A percentile compares a stretch with the other conserved stretches of the same genome.
Conservation (phyloP, 345 rosid genomes). For the Pugionium dolabratum region DNA sequence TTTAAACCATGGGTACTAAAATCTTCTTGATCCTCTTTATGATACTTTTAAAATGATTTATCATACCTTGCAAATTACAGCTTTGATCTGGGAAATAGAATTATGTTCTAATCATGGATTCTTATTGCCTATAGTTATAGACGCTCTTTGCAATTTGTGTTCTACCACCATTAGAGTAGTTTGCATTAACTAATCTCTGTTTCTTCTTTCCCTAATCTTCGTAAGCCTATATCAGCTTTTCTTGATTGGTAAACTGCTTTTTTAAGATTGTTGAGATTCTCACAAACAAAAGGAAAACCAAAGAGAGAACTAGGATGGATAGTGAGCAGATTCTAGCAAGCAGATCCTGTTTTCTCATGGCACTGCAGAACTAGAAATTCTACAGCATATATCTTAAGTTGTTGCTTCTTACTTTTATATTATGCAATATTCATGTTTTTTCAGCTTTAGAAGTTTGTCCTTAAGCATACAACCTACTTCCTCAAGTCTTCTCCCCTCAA, state of each 20-base stretch:
- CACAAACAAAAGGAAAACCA: not conserved
- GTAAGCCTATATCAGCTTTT: not conserved
- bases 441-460: not conserved
- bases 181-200: not conserved
- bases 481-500: not conserved
- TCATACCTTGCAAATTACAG: not conserved
- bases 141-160: too few species aligned
- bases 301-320: not conserved
- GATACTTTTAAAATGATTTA: not conserved
- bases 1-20: slow-evolving; percentile 50
- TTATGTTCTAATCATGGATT: not conserved
- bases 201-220: not conserved
- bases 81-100: slow-evolving; percentile 2
- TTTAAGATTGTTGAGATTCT: not conserved
- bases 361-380: not conserved
- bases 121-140: not conserved
- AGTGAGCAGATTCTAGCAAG: too few species aligned
- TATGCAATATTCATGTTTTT: not conserved
- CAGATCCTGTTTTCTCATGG: not conserved
- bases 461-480: not conserved
- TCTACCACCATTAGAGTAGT: not conserved
- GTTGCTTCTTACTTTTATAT: slow-evolving; percentile 1
- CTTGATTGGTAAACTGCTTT: not conserved
- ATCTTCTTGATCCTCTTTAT: not conserved
- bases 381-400: not conserved